Conservation (phyloP, 495 filamentous ascomycete species). For the Podospora appendiculata region DNA sequence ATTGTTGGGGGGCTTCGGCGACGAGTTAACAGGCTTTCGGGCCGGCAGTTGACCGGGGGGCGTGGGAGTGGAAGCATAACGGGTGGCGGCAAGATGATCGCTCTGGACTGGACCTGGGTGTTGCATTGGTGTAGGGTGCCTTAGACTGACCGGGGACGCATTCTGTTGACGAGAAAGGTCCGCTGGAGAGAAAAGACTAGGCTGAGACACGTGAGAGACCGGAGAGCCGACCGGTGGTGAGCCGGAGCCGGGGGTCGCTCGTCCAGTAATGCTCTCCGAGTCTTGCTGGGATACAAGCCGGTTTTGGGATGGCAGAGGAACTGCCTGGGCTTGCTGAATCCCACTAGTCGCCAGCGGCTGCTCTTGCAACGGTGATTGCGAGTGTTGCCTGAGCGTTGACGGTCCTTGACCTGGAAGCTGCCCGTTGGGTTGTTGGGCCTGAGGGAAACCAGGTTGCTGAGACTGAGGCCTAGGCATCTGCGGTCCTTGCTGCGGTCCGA, state of each 20-base stretch:
- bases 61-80: background rate
- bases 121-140: constrained; percentile 9
- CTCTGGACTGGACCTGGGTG: constrained; percentile 3
- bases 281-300: constrained; percentile 7
- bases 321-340: background rate
- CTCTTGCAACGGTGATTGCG: background rate
- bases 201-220: constrained; percentile 15
- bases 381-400: constrained; percentile 4
- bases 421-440: constrained; percentile 1
- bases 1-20: background rate
- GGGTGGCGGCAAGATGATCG: background rate
- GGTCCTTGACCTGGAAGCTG: constrained; percentile 1
- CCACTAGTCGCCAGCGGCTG: too few relatives aligned
- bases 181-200: constrained; percentile 4
- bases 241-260: constrained; percentile 5
- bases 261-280: background rate
- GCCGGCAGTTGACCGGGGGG: constrained; percentile 3
- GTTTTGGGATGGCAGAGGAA: constrained; percentile 4
- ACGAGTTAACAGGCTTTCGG: constrained; percentile 7
- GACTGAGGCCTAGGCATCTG: too few relatives aligned
- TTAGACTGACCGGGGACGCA: constrained; percentile 13
- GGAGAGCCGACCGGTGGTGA: constrained; percentile 13
- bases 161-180: constrained; percentile 13
- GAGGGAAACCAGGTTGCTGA: background rate
- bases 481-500: too few relatives aligned